Percentiles rank a stretch among this genome's conserved stretches.
Evolutionary conservation across 768 basidiomycete species (phyloP).

Genomic region (Leucocoprinus sp.): DNA sequence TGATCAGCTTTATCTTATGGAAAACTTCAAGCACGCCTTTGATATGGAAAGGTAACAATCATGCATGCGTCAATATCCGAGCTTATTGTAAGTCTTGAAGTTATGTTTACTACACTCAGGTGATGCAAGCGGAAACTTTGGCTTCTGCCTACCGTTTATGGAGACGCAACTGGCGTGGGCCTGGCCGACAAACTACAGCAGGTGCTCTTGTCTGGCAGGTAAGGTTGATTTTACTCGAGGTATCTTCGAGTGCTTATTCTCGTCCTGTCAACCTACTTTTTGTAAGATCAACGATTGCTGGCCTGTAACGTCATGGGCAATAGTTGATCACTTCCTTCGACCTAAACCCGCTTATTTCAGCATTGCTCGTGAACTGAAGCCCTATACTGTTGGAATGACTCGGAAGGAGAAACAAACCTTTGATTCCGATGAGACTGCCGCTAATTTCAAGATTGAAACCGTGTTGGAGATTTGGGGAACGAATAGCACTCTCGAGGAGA

Average conservation of each 20-base stretch:
- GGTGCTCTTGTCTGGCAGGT: constrained; percentile 97
- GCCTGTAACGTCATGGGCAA: constrained; percentile 92
- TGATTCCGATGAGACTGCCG: constrained; percentile 53
- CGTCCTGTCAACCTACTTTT: neutral
- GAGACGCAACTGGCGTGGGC: constrained; percentile 90
- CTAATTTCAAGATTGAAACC: constrained; percentile 57
- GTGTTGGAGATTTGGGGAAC: constrained; percentile 82
- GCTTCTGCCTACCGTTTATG: constrained; percentile 84
- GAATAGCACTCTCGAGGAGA: constrained; percentile 60
- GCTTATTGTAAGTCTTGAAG: constrained; percentile 25
- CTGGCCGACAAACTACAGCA: constrained; percentile 75
- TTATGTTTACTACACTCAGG: constrained; percentile 90
- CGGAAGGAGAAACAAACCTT: constrained; percentile 64
- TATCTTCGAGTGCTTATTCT: neutral
- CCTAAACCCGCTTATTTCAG: constrained; percentile 90
- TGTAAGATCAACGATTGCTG: constrained; percentile 81
- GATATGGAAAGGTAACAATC: constrained; percentile 68
- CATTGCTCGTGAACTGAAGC: constrained; percentile 76
- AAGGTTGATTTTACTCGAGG: constrained; percentile 14
- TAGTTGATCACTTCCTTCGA: constrained; percentile 87
- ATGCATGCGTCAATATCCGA: neutral
- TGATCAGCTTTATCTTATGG: constrained; percentile 75
- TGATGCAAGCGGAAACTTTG: constrained; percentile 93
- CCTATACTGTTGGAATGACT: constrained; percentile 77
- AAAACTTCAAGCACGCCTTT: constrained; percentile 88